Evolutionary conservation across 2,329 filamentous ascomycete species (phyloP).

Genomic region (Colletotrichum agaves): DNA sequence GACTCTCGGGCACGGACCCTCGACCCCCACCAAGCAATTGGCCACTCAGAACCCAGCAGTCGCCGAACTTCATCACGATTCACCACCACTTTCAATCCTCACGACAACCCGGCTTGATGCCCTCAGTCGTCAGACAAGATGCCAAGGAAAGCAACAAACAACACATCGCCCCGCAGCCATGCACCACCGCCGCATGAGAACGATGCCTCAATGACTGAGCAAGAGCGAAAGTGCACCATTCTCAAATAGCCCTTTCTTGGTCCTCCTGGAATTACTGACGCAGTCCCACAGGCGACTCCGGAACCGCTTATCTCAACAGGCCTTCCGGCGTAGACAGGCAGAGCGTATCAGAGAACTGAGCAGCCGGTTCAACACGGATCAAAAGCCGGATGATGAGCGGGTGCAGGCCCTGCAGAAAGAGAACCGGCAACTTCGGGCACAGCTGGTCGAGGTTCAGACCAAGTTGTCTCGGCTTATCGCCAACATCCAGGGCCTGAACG

Average conservation of each 20-base stretch:
- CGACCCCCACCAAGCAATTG: background rate
- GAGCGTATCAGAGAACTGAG: slow-evolving; percentile 44
- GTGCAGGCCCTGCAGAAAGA: slow-evolving; percentile 42
- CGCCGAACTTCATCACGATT: background rate
- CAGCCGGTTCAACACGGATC: slow-evolving; percentile 39
- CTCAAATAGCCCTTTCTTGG: background rate
- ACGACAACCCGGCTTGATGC: background rate
- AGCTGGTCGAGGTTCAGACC: slow-evolving; percentile 45
- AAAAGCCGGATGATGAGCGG: slow-evolving; percentile 41
- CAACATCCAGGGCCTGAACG: slow-evolving; percentile 41
- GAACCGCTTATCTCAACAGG: slow-evolving; percentile 47
- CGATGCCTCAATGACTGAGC: background rate
- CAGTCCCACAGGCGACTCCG: slow-evolving; percentile 41
- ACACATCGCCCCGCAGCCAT: background rate
- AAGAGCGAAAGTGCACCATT: slow-evolving; percentile 14
- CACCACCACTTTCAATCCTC: background rate
- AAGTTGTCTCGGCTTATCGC: slow-evolving; percentile 43
- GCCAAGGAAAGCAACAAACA: background rate
- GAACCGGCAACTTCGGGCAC: slow-evolving; percentile 42
- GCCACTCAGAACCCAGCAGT: background rate
- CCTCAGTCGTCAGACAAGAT: background rate
- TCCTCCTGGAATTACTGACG: background rate
- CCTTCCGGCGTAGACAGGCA: slow-evolving; percentile 45
- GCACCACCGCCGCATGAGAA: fast-evolving
- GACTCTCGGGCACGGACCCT: too few relatives aligned